Conservation (phyloP, 305 asterid genomes). For the Galium porrigens region DNA sequence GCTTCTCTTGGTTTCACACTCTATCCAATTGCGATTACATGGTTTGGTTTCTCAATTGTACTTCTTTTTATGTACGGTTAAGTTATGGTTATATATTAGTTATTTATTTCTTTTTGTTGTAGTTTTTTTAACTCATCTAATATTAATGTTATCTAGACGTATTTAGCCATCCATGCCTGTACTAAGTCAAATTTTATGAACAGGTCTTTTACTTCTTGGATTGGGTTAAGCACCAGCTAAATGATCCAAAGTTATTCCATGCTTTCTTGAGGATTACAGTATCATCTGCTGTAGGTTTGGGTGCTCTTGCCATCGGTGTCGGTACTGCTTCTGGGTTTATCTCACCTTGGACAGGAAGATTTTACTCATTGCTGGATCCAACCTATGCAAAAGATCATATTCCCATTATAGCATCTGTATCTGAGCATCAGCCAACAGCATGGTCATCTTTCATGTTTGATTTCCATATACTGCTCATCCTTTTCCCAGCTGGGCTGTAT, state of each 20-base stretch:
- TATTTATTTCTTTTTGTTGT: not conserved
- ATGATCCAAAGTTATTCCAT: slow-evolving; percentile 79
- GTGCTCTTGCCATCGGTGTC: slow-evolving; percentile 69
- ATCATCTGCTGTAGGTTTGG: slow-evolving; percentile 64
- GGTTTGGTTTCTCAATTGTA: too few relatives aligned
- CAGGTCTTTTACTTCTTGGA: slow-evolving; percentile 91
- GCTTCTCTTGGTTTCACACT: too few relatives aligned
- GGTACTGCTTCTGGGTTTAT: slow-evolving; percentile 98
- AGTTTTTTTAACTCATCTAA: not conserved
- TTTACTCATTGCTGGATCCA: slow-evolving; percentile 91
- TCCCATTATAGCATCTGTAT: slow-evolving; percentile 94
- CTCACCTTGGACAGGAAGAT: slow-evolving; percentile 99
- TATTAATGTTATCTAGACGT: not conserved
- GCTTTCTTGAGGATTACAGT: slow-evolving; percentile 72
- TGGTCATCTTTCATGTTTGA: slow-evolving; percentile 99
- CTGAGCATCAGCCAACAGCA: slow-evolving; percentile 98
- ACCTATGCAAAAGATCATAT: slow-evolving; percentile 96
- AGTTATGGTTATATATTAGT: not conserved
- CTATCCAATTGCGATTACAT: too few relatives aligned
- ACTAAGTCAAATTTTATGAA: slow-evolving; percentile 10
- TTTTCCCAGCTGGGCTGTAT: slow-evolving; percentile 93
- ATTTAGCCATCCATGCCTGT: not conserved
- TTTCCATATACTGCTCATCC: slow-evolving; percentile 65
- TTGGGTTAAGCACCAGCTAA: slow-evolving; percentile 77
- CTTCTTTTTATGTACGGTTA: too few relatives aligned